These are phyloP conservation scores for Elaeagnus macrophylla DNA, from an alignment of 306 rosid species.

Conservation along the genomic window DNA sequence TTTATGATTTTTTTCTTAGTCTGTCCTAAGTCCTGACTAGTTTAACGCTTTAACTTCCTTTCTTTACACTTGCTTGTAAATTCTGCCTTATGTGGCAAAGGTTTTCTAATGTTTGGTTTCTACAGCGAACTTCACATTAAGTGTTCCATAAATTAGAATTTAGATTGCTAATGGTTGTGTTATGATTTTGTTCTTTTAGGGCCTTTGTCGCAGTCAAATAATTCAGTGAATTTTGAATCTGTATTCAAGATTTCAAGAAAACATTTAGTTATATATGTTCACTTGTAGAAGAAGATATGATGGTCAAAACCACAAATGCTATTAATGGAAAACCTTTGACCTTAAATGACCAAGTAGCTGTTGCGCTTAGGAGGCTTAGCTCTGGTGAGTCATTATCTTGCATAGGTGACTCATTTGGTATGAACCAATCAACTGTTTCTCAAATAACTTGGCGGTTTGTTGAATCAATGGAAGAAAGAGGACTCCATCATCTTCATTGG, in stretches of 20 bases:
- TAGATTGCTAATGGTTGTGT: neutral
- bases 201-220: slow-evolving; percentile 44
- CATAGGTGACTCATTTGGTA: slow-evolving; percentile 61
- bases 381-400: slow-evolving; percentile 71
- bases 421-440: slow-evolving; percentile 76
- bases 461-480: slow-evolving; percentile 82
- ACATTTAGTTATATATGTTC: slow-evolving; percentile 79
- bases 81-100: too few species aligned
- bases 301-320: slow-evolving; percentile 44
- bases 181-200: slow-evolving; percentile 39
- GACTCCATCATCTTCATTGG: slow-evolving; percentile 71
- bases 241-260: slow-evolving; percentile 69
- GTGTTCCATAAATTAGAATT: too few species aligned
- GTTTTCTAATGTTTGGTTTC: too few species aligned
- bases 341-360: slow-evolving; percentile 71
- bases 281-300: slow-evolving; percentile 63
- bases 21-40: too few species aligned
- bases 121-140: too few species aligned
- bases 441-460: slow-evolving; percentile 85
- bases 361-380: slow-evolving; percentile 83
- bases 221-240: slow-evolving; percentile 50
- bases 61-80: too few species aligned
- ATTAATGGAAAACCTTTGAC: slow-evolving; percentile 49
- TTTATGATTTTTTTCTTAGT: too few species aligned
- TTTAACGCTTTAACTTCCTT: too few species aligned